Base-by-base conservation (phyloP, 768 basidiomycete species). In the Rhodotorula taiwanensis region DNA sequence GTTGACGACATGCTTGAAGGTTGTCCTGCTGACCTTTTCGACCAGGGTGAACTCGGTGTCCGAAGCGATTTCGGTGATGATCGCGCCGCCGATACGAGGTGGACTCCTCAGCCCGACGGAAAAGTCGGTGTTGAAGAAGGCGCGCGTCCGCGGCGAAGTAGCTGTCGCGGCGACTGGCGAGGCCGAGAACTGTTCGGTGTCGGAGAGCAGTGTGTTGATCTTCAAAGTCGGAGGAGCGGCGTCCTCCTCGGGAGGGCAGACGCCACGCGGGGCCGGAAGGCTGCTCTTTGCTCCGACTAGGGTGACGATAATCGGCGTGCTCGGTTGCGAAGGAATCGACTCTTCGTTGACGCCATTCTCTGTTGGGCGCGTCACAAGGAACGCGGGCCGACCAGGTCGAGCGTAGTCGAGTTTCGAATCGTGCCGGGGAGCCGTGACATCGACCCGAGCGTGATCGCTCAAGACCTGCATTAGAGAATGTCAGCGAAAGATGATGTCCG, bases 101-200 rank as follows among this genome's bases (percentile, higher is more conserved):
- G 64, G 64, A 4, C 42, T 44, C 21, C 50, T 54, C 34, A 14
- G n/a, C 31, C 20, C 34, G 5, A 16, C 23, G 4, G 31, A 13
- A 13, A 52, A 58, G 45, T 33, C 28, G 20, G 33, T 36, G 10
- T 25, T 28, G 49, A 64, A 65, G 58, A 65, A 65, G 9, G 58
- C 50, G 15, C 55, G 55, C 27, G 45, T 48, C n/a, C 15, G n/a
- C 15, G 64, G 64, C 21, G 58, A 60, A 39, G 55, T 33, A n/a
- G 64, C 64, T 23, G 58, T 34, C 39, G 41, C 36, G 18, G 57
- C 25, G 7, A 27, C 25, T 1, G 64, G 64, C 15, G 64, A 65
- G 11, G 41, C 49, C 50, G 51, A 56, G 58, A 65, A 59, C 3
- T 4, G 0, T 8, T 56, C 8, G 3, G 42, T 47, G 7, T 60